phyloP scores from a whole-genome alignment of 2,329 filamentous ascomycete species.

The Microdochium paspali region DNA sequence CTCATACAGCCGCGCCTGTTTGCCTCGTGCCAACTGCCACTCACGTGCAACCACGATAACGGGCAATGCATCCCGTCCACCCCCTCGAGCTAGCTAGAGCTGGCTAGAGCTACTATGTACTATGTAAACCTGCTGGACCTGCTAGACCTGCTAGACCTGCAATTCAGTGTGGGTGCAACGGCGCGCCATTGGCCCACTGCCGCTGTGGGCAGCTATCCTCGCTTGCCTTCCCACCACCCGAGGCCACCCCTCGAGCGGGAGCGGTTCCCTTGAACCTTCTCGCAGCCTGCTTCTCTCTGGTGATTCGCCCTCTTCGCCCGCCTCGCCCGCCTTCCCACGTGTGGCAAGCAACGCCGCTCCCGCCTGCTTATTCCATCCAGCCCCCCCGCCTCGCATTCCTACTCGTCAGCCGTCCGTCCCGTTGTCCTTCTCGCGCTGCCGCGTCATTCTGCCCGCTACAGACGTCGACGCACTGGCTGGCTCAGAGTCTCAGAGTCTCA shows the following conservation, averaged over 20 bases:
- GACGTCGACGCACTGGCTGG: too few species aligned
- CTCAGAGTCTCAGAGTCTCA: too few species aligned
- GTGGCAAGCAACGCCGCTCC: neutral
- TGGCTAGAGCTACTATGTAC: too few species aligned
- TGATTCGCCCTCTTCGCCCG: neutral
- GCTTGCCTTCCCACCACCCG: too few species aligned
- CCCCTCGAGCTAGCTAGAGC: too few species aligned
- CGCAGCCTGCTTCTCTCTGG: neutral
- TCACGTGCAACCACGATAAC: too few species aligned
- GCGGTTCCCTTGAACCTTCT: neutral
- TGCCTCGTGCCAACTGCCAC: neutral
- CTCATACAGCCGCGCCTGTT: neutral
- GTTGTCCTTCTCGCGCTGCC: neutral
- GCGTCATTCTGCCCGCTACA: neutral
- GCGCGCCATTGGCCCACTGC: neutral
- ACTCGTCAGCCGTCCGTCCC: neutral
- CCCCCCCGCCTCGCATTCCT: neutral
- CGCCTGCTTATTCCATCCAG: neutral
- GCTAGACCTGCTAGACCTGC: too few species aligned
- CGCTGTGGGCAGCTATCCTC: neutral
- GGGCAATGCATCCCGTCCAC: too few species aligned
- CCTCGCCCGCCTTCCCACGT: neutral
- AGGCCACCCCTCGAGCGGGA: too few species aligned
- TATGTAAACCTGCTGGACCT: too few species aligned
- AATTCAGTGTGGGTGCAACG: neutral